Evolutionary conservation across 1,284 basidiomycete genomes (phyloP), one percentile per base, ranked within the genome.

Genomic region (Puccinia brachypodii): DNA sequence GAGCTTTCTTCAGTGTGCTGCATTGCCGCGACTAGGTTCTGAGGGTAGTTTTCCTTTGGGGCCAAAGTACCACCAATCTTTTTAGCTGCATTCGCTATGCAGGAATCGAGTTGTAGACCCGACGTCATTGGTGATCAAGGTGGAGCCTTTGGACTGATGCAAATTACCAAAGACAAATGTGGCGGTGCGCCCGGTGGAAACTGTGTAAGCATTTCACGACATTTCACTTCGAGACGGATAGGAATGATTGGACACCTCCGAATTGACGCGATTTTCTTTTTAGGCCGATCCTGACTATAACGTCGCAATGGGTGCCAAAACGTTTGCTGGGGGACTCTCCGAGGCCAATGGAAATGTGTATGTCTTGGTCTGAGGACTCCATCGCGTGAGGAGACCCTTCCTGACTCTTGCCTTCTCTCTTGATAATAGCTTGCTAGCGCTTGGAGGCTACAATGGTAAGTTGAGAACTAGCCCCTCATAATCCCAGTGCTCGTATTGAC

Each of bases 101-200:
- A 92, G 86, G 92, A 92, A 87, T 91, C 90, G 60, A 88, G 89
- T 68, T 96, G 94, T 88, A 90, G 92, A 83, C 89, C 91, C 1
- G 82, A 87, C n/a, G 90, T 89, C 6, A 88, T 90, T 66, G 94
- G 94, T 81, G 92, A 91, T 33, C 68, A 83, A 19, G 92, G 88
- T 13, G 93, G 93, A 76, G 94, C 95, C 86, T 91, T 92, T 84
- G 94, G 94, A 62, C 83, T 89, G 78, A 95, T 95, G 93, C 94
- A 96, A 87, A 89, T 95, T 84, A 92, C 92, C 19, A 86, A 88
- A 68, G 92, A 93, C 84, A 95, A 95, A 87, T 96, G 94, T 85
- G 89, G 86, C 66, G 90, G 88, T 80, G 91, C 91, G 0, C 90
- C 91, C 2, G 87, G 87, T 16, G 90, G 89, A 8, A 89, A 92